phyloP scores from a whole-genome alignment of 768 basidiomycete genomes.

The Calocera cornea region DNA sequence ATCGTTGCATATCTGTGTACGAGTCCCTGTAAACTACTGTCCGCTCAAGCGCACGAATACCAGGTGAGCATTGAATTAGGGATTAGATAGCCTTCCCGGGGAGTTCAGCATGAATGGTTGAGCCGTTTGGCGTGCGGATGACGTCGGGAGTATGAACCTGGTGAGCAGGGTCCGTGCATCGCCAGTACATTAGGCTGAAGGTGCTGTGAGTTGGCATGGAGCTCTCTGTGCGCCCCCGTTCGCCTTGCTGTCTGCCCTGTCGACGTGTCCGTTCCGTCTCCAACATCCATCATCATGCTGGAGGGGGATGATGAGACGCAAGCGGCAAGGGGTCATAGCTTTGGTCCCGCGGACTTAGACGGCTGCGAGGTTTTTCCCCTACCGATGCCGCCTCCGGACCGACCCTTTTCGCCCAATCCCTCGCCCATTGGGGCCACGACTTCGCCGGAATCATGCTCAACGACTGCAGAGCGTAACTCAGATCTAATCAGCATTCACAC shows the following conservation, averaged over 20 bases:
- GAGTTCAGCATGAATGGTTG: conserved; percentile 5
- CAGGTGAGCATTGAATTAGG: not conserved
- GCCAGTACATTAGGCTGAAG: conserved; percentile 4
- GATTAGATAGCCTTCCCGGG: not conserved
- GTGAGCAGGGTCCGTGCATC: not conserved
- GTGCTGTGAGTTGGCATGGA: not conserved
- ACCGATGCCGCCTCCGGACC: not conserved
- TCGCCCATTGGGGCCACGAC: not conserved
- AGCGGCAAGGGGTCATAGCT: not conserved
- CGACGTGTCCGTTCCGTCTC: not conserved
- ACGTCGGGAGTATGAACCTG: not conserved
- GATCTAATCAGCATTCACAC: conserved; percentile 2
- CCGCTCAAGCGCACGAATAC: not conserved
- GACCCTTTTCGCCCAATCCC: not conserved
- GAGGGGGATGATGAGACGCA: not conserved
- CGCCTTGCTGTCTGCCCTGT: not conserved
- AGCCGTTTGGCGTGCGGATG: not conserved
- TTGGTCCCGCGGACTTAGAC: conserved; percentile 4
- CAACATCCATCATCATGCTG: not conserved
- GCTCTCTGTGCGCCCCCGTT: not conserved
- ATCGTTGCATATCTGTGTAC: too few species aligned
- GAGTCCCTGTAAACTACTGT: too few species aligned
- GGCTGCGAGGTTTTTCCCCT: conserved; percentile 1
- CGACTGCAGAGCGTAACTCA: not conserved
- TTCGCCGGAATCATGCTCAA: conserved; percentile 4